Conservation (phyloP, 768 basidiomycete species). For the Tricholoma saponaceum region DNA sequence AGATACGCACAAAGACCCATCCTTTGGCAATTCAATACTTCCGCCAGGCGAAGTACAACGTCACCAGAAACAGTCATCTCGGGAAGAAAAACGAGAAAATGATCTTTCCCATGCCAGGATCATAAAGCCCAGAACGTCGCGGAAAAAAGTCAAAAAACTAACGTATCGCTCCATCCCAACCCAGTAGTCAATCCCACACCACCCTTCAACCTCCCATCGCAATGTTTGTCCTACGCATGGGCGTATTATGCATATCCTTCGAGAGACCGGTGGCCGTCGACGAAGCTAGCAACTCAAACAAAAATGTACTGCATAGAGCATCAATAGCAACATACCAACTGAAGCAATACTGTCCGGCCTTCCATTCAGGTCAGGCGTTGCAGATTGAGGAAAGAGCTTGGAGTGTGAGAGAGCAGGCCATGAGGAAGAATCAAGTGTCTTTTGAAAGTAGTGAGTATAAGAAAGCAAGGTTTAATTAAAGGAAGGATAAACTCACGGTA, state of each 20-base stretch:
- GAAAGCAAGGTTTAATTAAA: too few relatives aligned
- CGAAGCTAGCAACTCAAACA: constrained; percentile 9
- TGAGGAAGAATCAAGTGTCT: constrained; percentile 64
- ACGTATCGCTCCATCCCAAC: constrained; percentile 75
- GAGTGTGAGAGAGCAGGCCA: constrained; percentile 63
- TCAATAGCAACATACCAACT: constrained; percentile 29
- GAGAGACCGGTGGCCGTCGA: constrained; percentile 20
- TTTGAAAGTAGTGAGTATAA: too few relatives aligned
- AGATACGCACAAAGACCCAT: too few relatives aligned
- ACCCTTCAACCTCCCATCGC: constrained; percentile 56
- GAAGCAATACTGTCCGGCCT: constrained; percentile 25
- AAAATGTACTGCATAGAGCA: too few relatives aligned
- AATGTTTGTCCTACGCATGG: constrained; percentile 49
- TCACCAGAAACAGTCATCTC: too few relatives aligned
- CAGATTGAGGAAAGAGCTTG: constrained; percentile 43
- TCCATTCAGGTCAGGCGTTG: constrained; percentile 11
- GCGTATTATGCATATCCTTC: constrained; percentile 58
- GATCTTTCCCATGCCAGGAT: too few relatives aligned
- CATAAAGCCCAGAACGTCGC: too few relatives aligned
- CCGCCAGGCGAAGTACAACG: too few relatives aligned
- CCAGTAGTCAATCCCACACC: constrained; percentile 71
- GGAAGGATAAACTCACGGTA: constrained; percentile 59
- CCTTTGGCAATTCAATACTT: too few relatives aligned
- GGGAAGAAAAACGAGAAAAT: constrained; percentile 2
- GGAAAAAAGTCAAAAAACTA: too few relatives aligned